Conservation (phyloP, 176 grass and related monocot species). For the Dactylis glomerata region DNA sequence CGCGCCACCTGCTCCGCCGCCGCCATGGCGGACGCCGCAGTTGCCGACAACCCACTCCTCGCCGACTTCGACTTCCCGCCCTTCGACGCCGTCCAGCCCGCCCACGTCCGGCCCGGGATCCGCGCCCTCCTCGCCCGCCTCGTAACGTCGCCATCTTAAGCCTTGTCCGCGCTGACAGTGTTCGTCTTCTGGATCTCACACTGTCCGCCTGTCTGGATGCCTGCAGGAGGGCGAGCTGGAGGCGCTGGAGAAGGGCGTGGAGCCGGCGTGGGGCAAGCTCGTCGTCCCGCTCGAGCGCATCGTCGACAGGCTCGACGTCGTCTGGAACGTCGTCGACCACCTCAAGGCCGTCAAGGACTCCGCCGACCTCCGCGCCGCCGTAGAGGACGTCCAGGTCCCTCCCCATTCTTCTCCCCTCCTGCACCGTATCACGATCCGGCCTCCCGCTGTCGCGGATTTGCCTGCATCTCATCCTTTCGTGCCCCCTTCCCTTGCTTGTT, state of each 20-base stretch:
- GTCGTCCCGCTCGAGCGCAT: constrained; percentile 93
- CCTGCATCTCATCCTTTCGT: too few species aligned
- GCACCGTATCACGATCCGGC: too few species aligned
- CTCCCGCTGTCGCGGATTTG: too few species aligned
- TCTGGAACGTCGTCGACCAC: constrained; percentile 84
- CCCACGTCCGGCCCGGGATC: constrained; percentile 75
- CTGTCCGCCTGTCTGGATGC: too few species aligned
- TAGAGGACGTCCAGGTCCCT: constrained; percentile 84
- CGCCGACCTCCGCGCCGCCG: constrained; percentile 66
- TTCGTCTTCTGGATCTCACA: not conserved
- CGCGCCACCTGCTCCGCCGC: constrained; percentile 32
- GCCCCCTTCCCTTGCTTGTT: too few species aligned
- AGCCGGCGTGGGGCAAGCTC: constrained; percentile 76
- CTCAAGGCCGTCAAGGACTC: constrained; percentile 95
- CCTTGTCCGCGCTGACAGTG: too few species aligned
- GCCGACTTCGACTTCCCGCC: constrained; percentile 72
- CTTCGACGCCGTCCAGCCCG: constrained; percentile 66
- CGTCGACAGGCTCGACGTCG: constrained; percentile 68
- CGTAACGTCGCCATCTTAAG: not conserved
- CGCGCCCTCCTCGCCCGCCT: constrained; percentile 64
- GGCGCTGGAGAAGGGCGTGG: constrained; percentile 74
- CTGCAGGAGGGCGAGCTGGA: constrained; percentile 72
- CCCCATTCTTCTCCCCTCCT: too few species aligned
- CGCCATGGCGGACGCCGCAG: not conserved
- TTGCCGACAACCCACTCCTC: constrained; percentile 51